A percentile compares a stretch with the other conserved stretches of the same genome.
Evolutionary conservation across 192 early-diverging fungal genomes (phyloP).

Genomic region (Umbelopsis vinacea): DNA sequence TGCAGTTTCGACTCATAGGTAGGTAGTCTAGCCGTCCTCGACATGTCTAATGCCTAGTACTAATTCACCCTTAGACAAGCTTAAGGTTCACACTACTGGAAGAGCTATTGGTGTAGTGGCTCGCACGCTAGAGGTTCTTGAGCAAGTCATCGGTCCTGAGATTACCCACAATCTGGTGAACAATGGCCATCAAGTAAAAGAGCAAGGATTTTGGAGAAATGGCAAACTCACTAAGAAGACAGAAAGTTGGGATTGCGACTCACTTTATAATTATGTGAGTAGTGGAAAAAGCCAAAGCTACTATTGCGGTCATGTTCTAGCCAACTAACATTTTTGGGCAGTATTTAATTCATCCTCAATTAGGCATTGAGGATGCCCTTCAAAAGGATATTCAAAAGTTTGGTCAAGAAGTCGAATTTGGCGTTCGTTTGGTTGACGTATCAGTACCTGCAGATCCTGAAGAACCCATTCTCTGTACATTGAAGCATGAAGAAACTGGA

Average conservation of each 20-base stretch:
- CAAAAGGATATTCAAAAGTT: background rate
- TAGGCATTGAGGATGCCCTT: background rate
- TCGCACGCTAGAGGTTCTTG: slow-evolving; percentile 4
- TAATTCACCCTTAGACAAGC: background rate
- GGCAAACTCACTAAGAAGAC: slow-evolving; percentile 9
- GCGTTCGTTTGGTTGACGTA: background rate
- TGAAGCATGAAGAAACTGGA: background rate
- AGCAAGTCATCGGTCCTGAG: background rate
- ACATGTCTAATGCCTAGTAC: no score
- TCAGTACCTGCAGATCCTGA: background rate
- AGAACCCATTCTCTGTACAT: slow-evolving; percentile 3
- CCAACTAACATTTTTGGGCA: background rate
- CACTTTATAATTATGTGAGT: slow-evolving; percentile 4
- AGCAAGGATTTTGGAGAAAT: slow-evolving; percentile 18
- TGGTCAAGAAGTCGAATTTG: slow-evolving; percentile 4
- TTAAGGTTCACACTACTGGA: slow-evolving; percentile 16
- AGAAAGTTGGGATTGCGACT: slow-evolving; percentile 17
- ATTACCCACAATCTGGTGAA: background rate
- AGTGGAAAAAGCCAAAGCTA: background rate
- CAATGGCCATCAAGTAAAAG: background rate
- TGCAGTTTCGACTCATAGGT: slow-evolving; percentile 30
- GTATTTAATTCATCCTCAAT: slow-evolving; percentile 13
- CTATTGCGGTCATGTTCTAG: no score
- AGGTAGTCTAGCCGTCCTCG: background rate
- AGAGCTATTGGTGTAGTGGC: slow-evolving; percentile 6